Percentiles rank a stretch among this genome's conserved stretches.
Conservation (phyloP, 306 rosid genomes). For the Echinosophora koreensis region DNA sequence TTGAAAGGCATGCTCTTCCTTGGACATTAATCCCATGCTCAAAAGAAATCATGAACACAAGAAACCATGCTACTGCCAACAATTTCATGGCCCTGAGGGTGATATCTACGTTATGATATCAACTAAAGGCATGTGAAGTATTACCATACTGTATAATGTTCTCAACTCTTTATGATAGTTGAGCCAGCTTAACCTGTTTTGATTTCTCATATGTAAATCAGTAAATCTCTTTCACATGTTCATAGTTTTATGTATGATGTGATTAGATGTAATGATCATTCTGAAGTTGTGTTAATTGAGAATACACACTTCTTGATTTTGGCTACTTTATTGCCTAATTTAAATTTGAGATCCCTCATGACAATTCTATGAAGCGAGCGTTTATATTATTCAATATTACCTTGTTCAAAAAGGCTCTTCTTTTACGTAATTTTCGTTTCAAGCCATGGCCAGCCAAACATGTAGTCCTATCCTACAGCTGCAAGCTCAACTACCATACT, state of each 20-base stretch:
- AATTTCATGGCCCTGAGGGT: conserved; percentile 49
- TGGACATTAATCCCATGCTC: conserved; percentile 50
- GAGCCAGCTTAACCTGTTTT: not conserved
- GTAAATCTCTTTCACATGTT: conserved; percentile 49
- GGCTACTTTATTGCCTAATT: conserved; percentile 17
- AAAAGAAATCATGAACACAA: conserved; percentile 45
- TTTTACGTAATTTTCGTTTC: too few relatives aligned
- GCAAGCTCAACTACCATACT: conserved; percentile 41
- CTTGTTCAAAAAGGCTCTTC: not conserved
- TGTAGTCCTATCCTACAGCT: too few relatives aligned
- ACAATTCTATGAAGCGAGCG: conserved; percentile 38
- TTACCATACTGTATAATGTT: conserved; percentile 43
- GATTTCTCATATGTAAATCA: conserved; percentile 21
- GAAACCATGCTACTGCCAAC: conserved; percentile 51
- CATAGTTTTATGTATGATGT: conserved; percentile 22
- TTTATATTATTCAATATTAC: conserved; percentile 16
- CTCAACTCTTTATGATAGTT: conserved; percentile 11
- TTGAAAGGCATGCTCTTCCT: conserved; percentile 39
- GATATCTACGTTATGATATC: conserved; percentile 11
- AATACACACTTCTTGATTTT: conserved; percentile 11
- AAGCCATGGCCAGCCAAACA: too few relatives aligned
- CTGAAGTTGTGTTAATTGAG: conserved; percentile 39
- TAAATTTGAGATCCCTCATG: conserved; percentile 36
- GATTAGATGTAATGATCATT: conserved; percentile 51
- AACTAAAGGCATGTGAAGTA: conserved; percentile 42